phyloP scores from a whole-genome alignment of 2,329 filamentous ascomycete species.

The Fusarium coffeatum region DNA sequence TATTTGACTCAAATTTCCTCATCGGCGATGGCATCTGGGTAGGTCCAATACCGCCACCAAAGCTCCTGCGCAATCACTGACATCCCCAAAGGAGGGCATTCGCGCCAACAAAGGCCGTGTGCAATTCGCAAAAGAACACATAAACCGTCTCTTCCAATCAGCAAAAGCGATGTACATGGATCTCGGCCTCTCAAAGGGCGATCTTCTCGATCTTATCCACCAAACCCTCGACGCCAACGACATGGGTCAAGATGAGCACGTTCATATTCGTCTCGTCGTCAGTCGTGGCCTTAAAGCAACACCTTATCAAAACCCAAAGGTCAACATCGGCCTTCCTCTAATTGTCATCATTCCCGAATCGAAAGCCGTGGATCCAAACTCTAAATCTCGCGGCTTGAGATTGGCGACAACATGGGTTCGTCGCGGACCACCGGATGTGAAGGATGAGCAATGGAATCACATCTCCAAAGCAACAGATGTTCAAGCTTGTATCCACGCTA shows the following conservation, averaged over 20 bases:
- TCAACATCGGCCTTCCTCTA: slow-evolving; percentile 5
- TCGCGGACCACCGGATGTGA: background rate
- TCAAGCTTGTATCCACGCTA: slow-evolving; percentile 1
- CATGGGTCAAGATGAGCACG: slow-evolving; percentile 1
- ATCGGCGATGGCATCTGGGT: slow-evolving; percentile 23
- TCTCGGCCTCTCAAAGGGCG: background rate
- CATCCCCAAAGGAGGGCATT: background rate
- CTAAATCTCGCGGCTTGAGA: background rate
- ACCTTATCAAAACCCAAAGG: background rate
- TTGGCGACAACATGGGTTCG: slow-evolving; percentile 3
- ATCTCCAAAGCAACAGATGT: slow-evolving; percentile 15
- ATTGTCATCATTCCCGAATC: slow-evolving; percentile 19
- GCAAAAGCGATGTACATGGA: slow-evolving; percentile 18
- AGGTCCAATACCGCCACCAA: fast-evolving
- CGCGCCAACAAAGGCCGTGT: slow-evolving; percentile 19
- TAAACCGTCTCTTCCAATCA: slow-evolving; percentile 2
- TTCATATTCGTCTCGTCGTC: slow-evolving; percentile 7
- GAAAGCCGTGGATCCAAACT: slow-evolving; percentile 7
- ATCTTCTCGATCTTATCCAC: background rate
- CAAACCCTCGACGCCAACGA: slow-evolving; percentile 1
- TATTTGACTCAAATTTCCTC: slow-evolving; percentile 8
- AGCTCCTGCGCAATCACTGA: fast-evolving
- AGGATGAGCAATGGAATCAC: slow-evolving; percentile 16
- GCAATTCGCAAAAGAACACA: slow-evolving; percentile 1
- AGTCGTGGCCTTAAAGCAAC: slow-evolving; percentile 1